A percentile compares a stretch with the other conserved stretches of the same genome.
These are phyloP conservation scores for Alternaria arbusti DNA, from an alignment of 2,329 filamentous ascomycete species.

Conservation along the genomic window DNA sequence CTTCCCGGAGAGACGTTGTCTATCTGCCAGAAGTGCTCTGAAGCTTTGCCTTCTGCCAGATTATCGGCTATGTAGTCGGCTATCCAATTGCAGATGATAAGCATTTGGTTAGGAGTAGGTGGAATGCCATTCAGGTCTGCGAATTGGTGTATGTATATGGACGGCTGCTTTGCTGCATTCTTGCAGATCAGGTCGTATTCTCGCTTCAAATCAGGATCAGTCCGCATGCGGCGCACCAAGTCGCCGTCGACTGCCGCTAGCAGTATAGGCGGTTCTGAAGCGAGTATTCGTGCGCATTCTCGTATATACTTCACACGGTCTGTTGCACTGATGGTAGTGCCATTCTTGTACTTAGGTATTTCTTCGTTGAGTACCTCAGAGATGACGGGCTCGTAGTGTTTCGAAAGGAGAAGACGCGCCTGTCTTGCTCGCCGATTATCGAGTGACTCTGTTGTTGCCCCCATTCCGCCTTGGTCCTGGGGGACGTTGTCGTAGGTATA, in stretches of 20 bases:
- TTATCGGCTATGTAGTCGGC: slow-evolving; percentile 20
- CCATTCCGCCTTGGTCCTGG: no score
- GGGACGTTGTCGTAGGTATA: not conserved
- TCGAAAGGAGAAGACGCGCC: slow-evolving; percentile 18
- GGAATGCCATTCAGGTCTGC: slow-evolving; percentile 25
- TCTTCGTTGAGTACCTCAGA: slow-evolving; percentile 31
- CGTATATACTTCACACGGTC: slow-evolving; percentile 18
- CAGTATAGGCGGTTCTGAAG: slow-evolving; percentile 32
- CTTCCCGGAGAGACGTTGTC: slow-evolving; percentile 21
- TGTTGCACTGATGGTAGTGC: slow-evolving; percentile 15
- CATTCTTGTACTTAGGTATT: slow-evolving; percentile 30
- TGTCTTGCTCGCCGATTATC: slow-evolving; percentile 21
- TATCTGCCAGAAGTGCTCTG: slow-evolving; percentile 17
- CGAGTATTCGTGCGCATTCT: slow-evolving; percentile 37
- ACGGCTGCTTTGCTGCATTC: slow-evolving; percentile 19
- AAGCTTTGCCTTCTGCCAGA: not conserved
- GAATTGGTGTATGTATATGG: slow-evolving; percentile 38
- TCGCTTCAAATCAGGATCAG: slow-evolving; percentile 19
- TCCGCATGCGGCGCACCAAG: slow-evolving; percentile 19
- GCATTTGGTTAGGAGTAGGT: slow-evolving; percentile 33
- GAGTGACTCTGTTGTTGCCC: slow-evolving; percentile 8
- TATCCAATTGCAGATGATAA: slow-evolving; percentile 23
- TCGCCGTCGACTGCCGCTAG: slow-evolving; percentile 33
- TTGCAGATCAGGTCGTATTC: slow-evolving; percentile 17
- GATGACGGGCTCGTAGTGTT: slow-evolving; percentile 32